A percentile compares a stretch with the other conserved stretches of the same genome.
Conservation (phyloP, 2,329 filamentous ascomycete genomes). For the Aspergillus sp. region DNA sequence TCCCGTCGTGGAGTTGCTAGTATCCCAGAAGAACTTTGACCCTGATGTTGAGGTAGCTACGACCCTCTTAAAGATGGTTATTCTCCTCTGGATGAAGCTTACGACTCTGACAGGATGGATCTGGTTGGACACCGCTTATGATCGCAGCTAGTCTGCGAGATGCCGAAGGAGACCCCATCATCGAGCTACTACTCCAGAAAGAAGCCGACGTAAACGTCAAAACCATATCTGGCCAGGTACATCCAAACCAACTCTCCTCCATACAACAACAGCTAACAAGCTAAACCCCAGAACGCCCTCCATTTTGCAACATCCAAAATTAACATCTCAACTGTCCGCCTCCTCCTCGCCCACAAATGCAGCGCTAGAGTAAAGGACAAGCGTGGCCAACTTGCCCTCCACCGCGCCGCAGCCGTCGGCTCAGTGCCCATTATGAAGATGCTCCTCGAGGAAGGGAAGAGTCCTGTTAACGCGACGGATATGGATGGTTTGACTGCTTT, state of each 20-base stretch:
- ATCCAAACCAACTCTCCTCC: not conserved
- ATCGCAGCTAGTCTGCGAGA: conserved; percentile 44
- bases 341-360: conserved; percentile 68
- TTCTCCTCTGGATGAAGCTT: not conserved
- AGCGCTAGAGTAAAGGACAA: conserved; percentile 75
- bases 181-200: conserved; percentile 41
- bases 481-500: conserved; percentile 76
- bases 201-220: conserved; percentile 42
- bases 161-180: conserved; percentile 38
- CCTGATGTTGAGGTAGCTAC: conserved; percentile 58
- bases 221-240: conserved; percentile 38
- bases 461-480: conserved; percentile 79
- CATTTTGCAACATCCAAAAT: conserved; percentile 90
- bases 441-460: conserved; percentile 64
- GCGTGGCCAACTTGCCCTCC: conserved; percentile 81
- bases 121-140: conserved; percentile 47
- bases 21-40: conserved; percentile 68
- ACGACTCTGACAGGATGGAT: conserved; percentile 33
- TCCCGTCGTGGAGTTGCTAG: conserved; percentile 66
- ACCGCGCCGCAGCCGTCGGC: conserved; percentile 84
- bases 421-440: conserved; percentile 80
- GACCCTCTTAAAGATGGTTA: too few relatives aligned
- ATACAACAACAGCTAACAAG: conserved; percentile 4
- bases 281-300: conserved; percentile 61
- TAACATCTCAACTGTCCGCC: conserved; percentile 72